Evolutionary conservation across 2,329 filamentous ascomycete species (phyloP).

Genomic region (Ophiostoma ips): DNA sequence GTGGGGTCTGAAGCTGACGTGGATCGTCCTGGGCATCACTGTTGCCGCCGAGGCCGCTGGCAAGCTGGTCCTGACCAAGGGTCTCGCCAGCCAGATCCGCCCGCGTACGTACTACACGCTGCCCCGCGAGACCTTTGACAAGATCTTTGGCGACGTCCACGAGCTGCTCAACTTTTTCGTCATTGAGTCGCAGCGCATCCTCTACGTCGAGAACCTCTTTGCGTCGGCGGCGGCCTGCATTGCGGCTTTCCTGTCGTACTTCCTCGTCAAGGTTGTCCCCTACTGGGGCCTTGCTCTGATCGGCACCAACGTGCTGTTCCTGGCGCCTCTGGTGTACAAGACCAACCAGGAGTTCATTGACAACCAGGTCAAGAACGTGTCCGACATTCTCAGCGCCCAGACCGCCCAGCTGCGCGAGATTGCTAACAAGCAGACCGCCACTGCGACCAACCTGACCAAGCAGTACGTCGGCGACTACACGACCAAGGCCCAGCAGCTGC

Average conservation of each 20-base stretch:
- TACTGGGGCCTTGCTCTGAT: constrained; percentile 55
- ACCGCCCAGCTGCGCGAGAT: constrained; percentile 47
- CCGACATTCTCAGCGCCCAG: constrained; percentile 46
- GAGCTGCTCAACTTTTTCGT: constrained; percentile 60
- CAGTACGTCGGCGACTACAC: constrained; percentile 56
- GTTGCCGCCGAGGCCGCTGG: constrained; percentile 47
- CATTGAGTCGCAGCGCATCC: constrained; percentile 53
- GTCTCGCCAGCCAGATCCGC: constrained; percentile 50
- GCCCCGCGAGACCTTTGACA: constrained; percentile 46
- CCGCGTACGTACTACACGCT: constrained; percentile 55
- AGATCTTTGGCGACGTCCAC: constrained; percentile 47
- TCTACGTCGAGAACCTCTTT: constrained; percentile 53
- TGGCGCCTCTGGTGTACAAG: constrained; percentile 49
- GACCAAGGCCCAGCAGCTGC: constrained; percentile 50
- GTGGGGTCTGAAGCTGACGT: constrained; percentile 52
- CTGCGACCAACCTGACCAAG: constrained; percentile 50
- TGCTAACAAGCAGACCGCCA: constrained; percentile 49
- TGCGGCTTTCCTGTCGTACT: constrained; percentile 51
- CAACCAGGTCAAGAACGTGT: constrained; percentile 42
- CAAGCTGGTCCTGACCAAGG: constrained; percentile 46
- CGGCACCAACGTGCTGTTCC: constrained; percentile 44
- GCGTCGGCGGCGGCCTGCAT: constrained; percentile 45
- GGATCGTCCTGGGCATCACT: constrained; percentile 45
- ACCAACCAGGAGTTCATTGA: constrained; percentile 59
- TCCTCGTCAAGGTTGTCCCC: constrained; percentile 54